Evolutionary conservation across 176 grass and related monocot species (phyloP).

Genomic region (Thalia dealbata): DNA sequence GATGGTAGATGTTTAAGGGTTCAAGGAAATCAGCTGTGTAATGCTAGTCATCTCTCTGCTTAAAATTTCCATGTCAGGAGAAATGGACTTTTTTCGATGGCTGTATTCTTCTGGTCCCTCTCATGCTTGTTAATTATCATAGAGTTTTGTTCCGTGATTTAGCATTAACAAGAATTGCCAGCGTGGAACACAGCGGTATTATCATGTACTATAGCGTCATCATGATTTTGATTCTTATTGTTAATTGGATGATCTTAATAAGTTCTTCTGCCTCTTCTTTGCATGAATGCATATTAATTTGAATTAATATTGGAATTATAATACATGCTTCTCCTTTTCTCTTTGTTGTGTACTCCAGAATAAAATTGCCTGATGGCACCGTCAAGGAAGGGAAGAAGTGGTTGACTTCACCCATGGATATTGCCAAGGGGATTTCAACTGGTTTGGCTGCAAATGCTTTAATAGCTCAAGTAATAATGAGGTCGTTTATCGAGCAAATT

Average conservation of each 20-base stretch:
- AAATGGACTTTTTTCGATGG: too few species aligned
- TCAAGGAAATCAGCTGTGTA: too few species aligned
- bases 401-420: constrained; percentile 78
- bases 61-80: too few species aligned
- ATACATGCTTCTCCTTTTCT: neutral
- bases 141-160: too few species aligned
- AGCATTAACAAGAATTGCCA: too few species aligned
- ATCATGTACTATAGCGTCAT: too few species aligned
- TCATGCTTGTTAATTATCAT: too few species aligned
- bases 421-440: constrained; percentile 76
- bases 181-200: too few species aligned
- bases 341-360: constrained; percentile 26
- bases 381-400: constrained; percentile 73
- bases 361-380: constrained; percentile 64
- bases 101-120: too few species aligned
- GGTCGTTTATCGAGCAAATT: too few species aligned
- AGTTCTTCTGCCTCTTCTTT: neutral
- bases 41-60: too few species aligned
- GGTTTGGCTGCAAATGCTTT: constrained; percentile 65
- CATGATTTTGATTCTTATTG: neutral
- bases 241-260: neutral
- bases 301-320: neutral
- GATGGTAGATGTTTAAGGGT: too few species aligned
- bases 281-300: neutral
- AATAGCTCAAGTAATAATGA: constrained; percentile 73